These are phyloP conservation scores for Eruca vesicaria DNA, from an alignment of 441 rosid genomes.

Conservation along the genomic window DNA sequence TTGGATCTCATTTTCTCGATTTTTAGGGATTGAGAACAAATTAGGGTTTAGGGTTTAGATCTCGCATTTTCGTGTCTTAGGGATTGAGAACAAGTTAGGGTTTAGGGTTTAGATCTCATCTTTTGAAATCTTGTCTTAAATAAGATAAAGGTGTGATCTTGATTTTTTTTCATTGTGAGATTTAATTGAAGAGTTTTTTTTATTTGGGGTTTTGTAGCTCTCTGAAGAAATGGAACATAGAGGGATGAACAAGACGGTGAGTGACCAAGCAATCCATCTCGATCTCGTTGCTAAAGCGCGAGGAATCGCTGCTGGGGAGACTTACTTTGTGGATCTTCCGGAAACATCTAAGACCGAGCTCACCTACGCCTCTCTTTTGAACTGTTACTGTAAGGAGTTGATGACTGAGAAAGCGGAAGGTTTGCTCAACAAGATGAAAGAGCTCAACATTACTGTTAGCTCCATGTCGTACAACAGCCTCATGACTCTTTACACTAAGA, in stretches of 20 bases:
- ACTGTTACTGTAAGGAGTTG: constrained; percentile 79
- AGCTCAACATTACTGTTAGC: constrained; percentile 62
- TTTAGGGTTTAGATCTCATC: no score
- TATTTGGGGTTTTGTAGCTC: constrained; percentile 43
- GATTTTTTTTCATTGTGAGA: neutral
- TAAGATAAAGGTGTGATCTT: neutral
- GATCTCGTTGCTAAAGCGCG: constrained; percentile 79
- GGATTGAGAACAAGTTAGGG: no score
- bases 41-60: neutral
- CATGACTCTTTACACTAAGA: constrained; percentile 77
- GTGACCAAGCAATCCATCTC: constrained; percentile 96
- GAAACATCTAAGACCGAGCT: constrained; percentile 73
- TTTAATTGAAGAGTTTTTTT: constrained; percentile 2
- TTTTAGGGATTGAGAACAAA: no score
- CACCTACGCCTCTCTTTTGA: constrained; percentile 75
- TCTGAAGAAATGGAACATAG: constrained; percentile 70
- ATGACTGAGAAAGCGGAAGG: constrained; percentile 83
- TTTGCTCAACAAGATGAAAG: constrained; percentile 81
- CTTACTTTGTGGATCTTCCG: constrained; percentile 74
- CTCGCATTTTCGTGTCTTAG: no score
- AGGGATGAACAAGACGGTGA: constrained; percentile 87
- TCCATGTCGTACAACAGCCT: constrained; percentile 85
- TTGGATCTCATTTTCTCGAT: neutral
- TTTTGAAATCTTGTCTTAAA: no score
- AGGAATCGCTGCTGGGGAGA: constrained; percentile 79